Evolutionary conservation across 768 basidiomycete genomes (phyloP).

Genomic region (Chlorophyllum brunneum): DNA sequence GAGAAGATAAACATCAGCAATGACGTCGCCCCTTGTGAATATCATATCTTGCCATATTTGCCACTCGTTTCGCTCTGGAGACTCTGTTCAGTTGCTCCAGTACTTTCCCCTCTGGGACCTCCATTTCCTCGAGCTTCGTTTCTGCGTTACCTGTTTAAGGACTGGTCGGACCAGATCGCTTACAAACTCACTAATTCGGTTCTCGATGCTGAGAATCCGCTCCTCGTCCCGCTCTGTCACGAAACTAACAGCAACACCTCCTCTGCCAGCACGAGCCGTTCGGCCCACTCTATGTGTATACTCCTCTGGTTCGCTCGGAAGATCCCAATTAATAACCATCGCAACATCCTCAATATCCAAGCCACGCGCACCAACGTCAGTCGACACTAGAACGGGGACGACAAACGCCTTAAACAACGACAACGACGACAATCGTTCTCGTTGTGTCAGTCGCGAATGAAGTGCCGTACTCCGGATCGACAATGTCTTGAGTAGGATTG

Average conservation of each 20-base stretch:
- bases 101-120: constrained; percentile 74
- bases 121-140: constrained; percentile 72
- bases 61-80: constrained; percentile 89
- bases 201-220: constrained; percentile 76
- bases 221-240: constrained; percentile 94
- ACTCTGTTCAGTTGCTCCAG: constrained; percentile 83
- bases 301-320: constrained; percentile 86
- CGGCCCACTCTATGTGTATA: constrained; percentile 95
- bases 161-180: neutral
- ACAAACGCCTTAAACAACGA: constrained; percentile 81
- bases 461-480: constrained; percentile 83
- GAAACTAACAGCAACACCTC: constrained; percentile 89
- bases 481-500: constrained; percentile 70
- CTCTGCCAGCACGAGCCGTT: constrained; percentile 87
- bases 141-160: constrained; percentile 35
- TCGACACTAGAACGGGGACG: constrained; percentile 89
- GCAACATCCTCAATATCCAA: constrained; percentile 96
- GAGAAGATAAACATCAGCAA: constrained; percentile 7
- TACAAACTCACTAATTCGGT: constrained; percentile 68
- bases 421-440: constrained; percentile 82
- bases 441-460: constrained; percentile 91
- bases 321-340: constrained; percentile 96
- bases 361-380: constrained; percentile 94
- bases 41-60: constrained; percentile 73
- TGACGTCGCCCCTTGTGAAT: neutral